Base-by-base conservation (phyloP, 1,284 basidiomycete species). In the Schizopora paradoxa region DNA sequence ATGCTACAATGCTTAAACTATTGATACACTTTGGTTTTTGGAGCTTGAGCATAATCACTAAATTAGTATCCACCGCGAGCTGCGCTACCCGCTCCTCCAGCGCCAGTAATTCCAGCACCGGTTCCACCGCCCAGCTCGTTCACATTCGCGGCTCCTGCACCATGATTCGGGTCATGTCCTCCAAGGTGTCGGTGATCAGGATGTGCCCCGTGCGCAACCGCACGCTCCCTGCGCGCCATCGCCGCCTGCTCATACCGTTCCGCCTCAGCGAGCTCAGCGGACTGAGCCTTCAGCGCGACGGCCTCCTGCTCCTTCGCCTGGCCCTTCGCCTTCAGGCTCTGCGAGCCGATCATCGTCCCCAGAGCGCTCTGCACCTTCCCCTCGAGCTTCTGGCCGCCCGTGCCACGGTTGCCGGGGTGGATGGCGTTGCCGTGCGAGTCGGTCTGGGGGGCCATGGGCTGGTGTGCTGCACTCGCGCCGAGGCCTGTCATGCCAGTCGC, bases 181-280 rank as follows among this genome's bases (percentile, higher is more conserved):
- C 48, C 48, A 19, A 50, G 34, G 22, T 42, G 39, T 22, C 34
- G 35, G 26, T 46, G 38, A 14, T 50, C 36, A n/a, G 48, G 48
- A 36, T 50, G 48, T 10, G 48, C 48, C 68, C 74, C 74, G 53
- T 75, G 70, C 6, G 65, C 74, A 21, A 77, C 73, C 4, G 75
- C 76, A 4, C 74, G 68, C 51, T 77, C 71, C 18, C 75, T 68
- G 28, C 69, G 67, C 57, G 68, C 56, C 33, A 66, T 38, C 6
- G 75, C 76, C 56, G 76, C 73, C 1, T 60, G 61, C 60, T 78
- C 76, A 8, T 77, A 64, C 16, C 71, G 66, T 57, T 78, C 74
- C 19, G 76, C 76, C 56, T 76, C 73, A n/a, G 66, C 63, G 16
- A 78, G 60, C 54, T 77, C 76, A 4, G 61, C 54, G 26, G 69